phyloP scores from a whole-genome alignment of 805 yeast genomes.

The Saturnispora sanitii region DNA sequence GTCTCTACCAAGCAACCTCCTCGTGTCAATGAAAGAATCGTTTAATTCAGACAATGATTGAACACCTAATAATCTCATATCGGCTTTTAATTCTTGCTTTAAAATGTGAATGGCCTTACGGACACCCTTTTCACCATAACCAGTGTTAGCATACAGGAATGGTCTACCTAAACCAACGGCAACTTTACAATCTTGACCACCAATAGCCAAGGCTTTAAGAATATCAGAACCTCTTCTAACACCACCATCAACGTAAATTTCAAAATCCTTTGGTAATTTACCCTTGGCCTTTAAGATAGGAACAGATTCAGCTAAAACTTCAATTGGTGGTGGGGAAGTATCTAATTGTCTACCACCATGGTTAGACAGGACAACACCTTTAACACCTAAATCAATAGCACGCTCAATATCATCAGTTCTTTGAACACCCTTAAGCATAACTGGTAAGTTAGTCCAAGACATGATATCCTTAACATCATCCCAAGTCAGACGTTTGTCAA shows the following conservation, averaged over 20 bases:
- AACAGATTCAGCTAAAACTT: conserved; percentile 60
- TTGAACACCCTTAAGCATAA: conserved; percentile 76
- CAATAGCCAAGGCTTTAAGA: conserved; percentile 65
- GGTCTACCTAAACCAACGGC: conserved; percentile 68
- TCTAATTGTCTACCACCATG: conserved; percentile 90
- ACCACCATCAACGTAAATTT: conserved; percentile 69
- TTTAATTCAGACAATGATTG: conserved; percentile 36
- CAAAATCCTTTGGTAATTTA: conserved; percentile 42
- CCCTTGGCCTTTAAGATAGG: conserved; percentile 36
- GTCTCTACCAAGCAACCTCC: conserved; percentile 16
- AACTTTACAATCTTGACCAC: conserved; percentile 62
- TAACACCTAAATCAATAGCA: conserved; percentile 62
- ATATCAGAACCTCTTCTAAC: conserved; percentile 68
- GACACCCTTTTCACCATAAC: conserved; percentile 73
- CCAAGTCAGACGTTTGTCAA: conserved; percentile 62
- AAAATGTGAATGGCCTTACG: conserved; percentile 50
- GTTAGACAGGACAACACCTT: conserved; percentile 72
- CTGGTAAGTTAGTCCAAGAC: conserved; percentile 49
- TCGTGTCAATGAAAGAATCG: conserved; percentile 31
- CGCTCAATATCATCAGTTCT: conserved; percentile 63
- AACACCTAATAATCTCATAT: conserved; percentile 60
- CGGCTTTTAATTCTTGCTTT: conserved; percentile 50
- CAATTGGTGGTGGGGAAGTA: conserved; percentile 65
- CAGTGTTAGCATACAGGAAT: conserved; percentile 40
- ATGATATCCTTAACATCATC: conserved; percentile 50